Evolutionary conservation across 129 eudicot species (phyloP), one percentile per base, ranked within the genome.

Genomic region (Flaveria brownii): DNA sequence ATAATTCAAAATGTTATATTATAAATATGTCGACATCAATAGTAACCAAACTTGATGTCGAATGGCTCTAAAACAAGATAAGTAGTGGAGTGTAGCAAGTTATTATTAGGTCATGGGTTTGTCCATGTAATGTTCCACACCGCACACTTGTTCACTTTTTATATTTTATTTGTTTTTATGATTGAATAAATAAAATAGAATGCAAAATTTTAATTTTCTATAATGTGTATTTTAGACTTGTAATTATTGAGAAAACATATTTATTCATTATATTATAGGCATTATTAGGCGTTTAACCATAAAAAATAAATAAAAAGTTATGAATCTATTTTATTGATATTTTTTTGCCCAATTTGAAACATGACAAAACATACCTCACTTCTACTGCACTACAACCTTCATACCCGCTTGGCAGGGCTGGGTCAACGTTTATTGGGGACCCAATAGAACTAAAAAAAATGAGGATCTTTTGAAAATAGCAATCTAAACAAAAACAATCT

Each of bases 81-180:
- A 65, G 68, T 72, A 73, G 73, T 80, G 74, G 78, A 72, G 36
- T 23, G 73, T 52, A 72, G 60, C 73, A 69, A 68, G 4, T n/a
- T 66, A 55, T 61, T 61, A 28, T 57, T 74, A 47, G 25, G 60
- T 60, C 50, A 74, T 60, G 78, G 68, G 78, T n/a, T 60, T 67
- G 70, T 43, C 36, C 39, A 69, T 69, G 23, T n/a, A 47, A 47
- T 69, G 50, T 52, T 52, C 28, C 28, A 71, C 63, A 64, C 65
- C 30, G 45, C 47, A 42, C 70, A 74, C 46, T 42, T 23, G 69
- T 45, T 59, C 57, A 43, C 3, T 22, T 15, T 60, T 10, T 42
- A 4, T 15, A 10, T 23, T 70, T 70, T 46, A 2, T 45, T 20
- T 43, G 5, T 45, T 43, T 68, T 9, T 30, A 30, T 30, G 36